Base-by-base conservation (phyloP, 768 basidiomycete genomes). In the Psilocybe cyanescens region DNA sequence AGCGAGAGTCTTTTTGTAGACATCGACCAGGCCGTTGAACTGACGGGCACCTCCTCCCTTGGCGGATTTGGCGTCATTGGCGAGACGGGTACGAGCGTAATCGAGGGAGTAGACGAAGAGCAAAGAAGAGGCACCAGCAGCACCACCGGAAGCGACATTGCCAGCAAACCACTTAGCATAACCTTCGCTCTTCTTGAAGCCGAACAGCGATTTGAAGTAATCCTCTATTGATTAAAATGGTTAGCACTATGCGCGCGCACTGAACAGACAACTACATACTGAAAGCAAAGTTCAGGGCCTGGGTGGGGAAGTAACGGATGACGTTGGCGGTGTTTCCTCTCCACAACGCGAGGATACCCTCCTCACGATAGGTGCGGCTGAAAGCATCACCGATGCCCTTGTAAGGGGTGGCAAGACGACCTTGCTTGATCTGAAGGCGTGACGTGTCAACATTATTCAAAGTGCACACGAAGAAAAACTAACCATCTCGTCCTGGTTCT, bases 401-500 rank as follows among this genome's bases (percentile, higher is more conserved):
- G 90, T 99, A 99, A 37, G 97, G 97, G 65, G 87, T 80, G 59
- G 93, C 83, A 59, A 99, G 91, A 86, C 97, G 97, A 72, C 97
- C 97, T 81, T 98, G 95, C 87, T 99, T 99, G 85, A 99, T 97
- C 95, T 97, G 70, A 62, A 41, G 33, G 58, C 64, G 64, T 75
- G 74, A 74, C 71, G 73, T 78, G 76, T 80, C 71, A 81, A 55
- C 19, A 47, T 35, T 57, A 52, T 65, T 49, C 29, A 53, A 62
- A 49, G 54, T 4, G 19, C 47, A 30, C 56, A 44, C 28, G 11
- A 28, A 41, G 53, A 45, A 57, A 59, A n/a, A 75, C 80, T 3
- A n/a, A 89, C 91, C 97, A 99, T 99, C 85, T 99, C 97, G 87
- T 96, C 97, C 88, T 99, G 97, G 83, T 97, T 98, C 81, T 98